phyloP scores from a whole-genome alignment of 306 rosid species.

The Crataegus laevigata region DNA sequence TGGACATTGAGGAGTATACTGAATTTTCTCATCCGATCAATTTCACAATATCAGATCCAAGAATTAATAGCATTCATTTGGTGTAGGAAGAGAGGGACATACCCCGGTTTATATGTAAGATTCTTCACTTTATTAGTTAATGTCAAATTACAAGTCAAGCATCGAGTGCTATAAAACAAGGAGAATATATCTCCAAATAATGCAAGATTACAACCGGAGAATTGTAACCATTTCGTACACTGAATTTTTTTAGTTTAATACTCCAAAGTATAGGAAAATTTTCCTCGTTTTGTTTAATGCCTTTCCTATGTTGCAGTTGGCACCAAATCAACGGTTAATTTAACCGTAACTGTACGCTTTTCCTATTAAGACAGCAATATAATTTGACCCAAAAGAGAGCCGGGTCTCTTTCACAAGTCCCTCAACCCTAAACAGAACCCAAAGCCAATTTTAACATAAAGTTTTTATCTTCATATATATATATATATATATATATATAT shows the following conservation, averaged over 20 bases:
- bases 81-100: not conserved
- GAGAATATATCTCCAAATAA: too few species aligned
- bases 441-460: not conserved
- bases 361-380: not conserved
- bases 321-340: not conserved
- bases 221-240: not conserved
- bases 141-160: not conserved
- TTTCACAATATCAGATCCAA: too few species aligned
- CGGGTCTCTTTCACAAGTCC: not conserved
- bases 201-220: not conserved
- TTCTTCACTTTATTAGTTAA: not conserved
- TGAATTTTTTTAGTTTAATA: too few species aligned
- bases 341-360: slow-evolving; percentile 8
- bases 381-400: slow-evolving; percentile 8
- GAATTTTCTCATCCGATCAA: not conserved
- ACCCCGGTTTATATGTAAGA: not conserved
- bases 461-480: not conserved
- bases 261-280: too few species aligned
- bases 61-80: not conserved
- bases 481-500: too few species aligned
- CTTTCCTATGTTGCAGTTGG: not conserved
- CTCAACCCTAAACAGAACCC: not conserved
- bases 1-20: not conserved
- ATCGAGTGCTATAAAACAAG: too few species aligned
- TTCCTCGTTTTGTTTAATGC: too few species aligned